Evolutionary conservation across 2,329 filamentous ascomycete species (phyloP), one percentile per base, ranked within the genome.

Genomic region (Macrophomina tecta): DNA sequence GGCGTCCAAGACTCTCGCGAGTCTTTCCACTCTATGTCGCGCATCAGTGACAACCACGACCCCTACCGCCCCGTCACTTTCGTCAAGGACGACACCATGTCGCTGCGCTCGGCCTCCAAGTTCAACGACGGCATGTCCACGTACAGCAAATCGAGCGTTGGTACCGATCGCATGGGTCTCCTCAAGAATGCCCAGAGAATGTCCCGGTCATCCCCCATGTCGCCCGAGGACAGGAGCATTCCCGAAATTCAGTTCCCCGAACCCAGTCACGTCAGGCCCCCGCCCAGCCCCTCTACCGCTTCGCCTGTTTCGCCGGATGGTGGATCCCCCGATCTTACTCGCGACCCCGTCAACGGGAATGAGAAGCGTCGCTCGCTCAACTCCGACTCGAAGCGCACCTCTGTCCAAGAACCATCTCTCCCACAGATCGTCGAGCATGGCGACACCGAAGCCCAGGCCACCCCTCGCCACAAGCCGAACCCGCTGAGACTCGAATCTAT

Each of bases 1-100:
- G 89, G 88, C 65, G 75, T 94, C 23, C 89, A 95, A 49, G 85
- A 87, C 74, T 97, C 94, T 0, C 87, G 88, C 52, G 93, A 97
- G 71, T 97, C 94, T 5, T 84, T 98, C 69, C 89, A 94, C 77
- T 96, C 93, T 2, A 83, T 98, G 70, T 90, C 90, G 2, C 48
- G 45, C 28, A 85, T 94, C 53, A 85, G 89, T 66, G 86, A 88
- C 71, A 86, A 89, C 64, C 91, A 96, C 73, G 94, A 97, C 77
- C 94, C 93, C 42, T 98, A 97, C 80, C 88, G 92, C 61, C 85
- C 84, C 0, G 85, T 87, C 16, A 80, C 82, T 40, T 90, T 91
- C 74, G 80, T 87, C 67, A 82, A 78, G 66, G 76, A 73, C 38
- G 81, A 82, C 45, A 82, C 69, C 55, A 55, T 65, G 70, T 62